Evolutionary conservation across 768 basidiomycete genomes (phyloP), one percentile per base, ranked within the genome.

Genomic region (Pleurotus platypus): DNA sequence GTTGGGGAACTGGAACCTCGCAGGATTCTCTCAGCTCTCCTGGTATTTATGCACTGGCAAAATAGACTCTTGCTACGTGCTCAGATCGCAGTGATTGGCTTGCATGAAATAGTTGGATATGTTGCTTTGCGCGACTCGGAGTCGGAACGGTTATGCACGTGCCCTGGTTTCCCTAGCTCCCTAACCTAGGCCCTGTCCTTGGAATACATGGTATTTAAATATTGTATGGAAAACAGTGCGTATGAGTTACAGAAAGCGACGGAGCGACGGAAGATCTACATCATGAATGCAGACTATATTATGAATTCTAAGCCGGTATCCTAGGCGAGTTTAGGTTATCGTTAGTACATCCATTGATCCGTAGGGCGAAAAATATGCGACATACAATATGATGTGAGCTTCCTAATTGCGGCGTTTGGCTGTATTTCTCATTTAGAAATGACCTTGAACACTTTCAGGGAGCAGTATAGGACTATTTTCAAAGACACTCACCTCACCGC

Each of bases 371-470:
- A 18, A 24, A 24, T 24, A 51, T 15, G 37, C 39, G 5, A 68
- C 77, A 46, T 60, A 80, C 88, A 53, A 90, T 85, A 12, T 72
- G 80, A 63, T 90, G 88, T 6, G 89, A 88, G 59, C 85, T 87
- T 5, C 86, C 86, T 11, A 91, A 66, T 66, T 90, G 89, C 3
- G 87, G 85, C 60, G 80, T 86, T 76, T 91, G 88, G 62, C 78
- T 81, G 66, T 79, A 91, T 58, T 80, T 74, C 18, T 81, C 79
- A 49, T 78, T 71, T 22, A 90, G 66, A 58, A 89, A 16, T 81
- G 18, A 69, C 69, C 46, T 84, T 85, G 58, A 49, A 24, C 15
- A 35, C n/a, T 26, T 42, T 12, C 39, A 24, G 16, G n/a, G 27
- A 47, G 39, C 56, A 20, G 12, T 13, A 37, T 46, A 7, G 30